Percentiles rank a stretch among this genome's conserved stretches.
Conservation (phyloP, 768 basidiomycete species). For the Suillus clintonianus region DNA sequence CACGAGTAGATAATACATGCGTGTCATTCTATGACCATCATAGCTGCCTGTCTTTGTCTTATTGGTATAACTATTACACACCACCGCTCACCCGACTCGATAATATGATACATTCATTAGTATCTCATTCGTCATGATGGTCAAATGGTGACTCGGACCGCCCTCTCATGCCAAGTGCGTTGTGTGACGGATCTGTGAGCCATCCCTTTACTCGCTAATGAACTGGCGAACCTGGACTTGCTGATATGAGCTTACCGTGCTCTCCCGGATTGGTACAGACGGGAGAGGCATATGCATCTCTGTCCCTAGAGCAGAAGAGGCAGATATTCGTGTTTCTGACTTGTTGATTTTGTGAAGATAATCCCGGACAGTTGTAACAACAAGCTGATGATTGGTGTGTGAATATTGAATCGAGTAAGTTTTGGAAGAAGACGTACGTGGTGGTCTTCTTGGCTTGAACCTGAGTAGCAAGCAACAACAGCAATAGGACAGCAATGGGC, state of each 20-base stretch:
- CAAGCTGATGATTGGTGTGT: conserved; percentile 44
- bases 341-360: conserved; percentile 61
- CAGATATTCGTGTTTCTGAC: conserved; percentile 19
- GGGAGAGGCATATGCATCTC: conserved; percentile 33
- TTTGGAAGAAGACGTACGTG: conserved; percentile 46
- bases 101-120: conserved; percentile 20
- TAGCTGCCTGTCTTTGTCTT: not conserved
- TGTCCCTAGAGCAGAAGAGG: conserved; percentile 26
- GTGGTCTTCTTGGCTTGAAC: conserved; percentile 80
- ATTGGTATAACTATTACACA: not conserved
- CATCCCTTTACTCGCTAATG: conserved; percentile 34
- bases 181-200: conserved; percentile 31
- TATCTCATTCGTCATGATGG: conserved; percentile 34
- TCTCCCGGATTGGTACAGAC: conserved; percentile 26
- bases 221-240: conserved; percentile 25
- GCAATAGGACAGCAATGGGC: conserved; percentile 84
- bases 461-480: conserved; percentile 77
- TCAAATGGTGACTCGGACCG: conserved; percentile 44
- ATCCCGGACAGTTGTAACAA: conserved; percentile 65
- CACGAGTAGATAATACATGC: not conserved
- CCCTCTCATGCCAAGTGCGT: conserved; percentile 33
- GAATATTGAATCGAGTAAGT: not conserved
- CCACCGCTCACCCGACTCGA: not conserved
- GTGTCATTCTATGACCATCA: not conserved
- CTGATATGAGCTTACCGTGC: conserved; percentile 28